Percentiles rank a stretch among this genome's conserved stretches.
These are phyloP conservation scores for Scheffersomyces cryptocercus DNA, from an alignment of 1,139 yeast species.

Conservation along the genomic window DNA sequence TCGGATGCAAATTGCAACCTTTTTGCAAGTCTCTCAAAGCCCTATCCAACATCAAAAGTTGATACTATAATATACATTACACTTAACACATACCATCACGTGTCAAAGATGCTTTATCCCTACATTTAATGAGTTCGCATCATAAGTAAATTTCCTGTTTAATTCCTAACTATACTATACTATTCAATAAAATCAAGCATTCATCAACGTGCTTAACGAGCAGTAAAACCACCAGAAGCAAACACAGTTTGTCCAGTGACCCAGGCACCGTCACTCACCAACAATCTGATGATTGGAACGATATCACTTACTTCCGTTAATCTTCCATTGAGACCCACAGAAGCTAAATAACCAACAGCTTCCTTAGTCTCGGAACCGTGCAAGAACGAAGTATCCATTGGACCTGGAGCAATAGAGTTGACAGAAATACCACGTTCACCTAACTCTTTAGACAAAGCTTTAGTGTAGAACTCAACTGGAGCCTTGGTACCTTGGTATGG, in stretches of 20 bases:
- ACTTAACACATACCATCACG: too few relatives aligned
- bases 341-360: conserved; percentile 56
- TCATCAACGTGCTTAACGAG: conserved; percentile 27
- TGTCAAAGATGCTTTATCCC: too few relatives aligned
- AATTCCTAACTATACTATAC: too few relatives aligned
- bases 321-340: conserved; percentile 47
- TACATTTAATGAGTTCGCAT: too few relatives aligned
- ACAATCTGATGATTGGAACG: conserved; percentile 61
- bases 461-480: conserved; percentile 59
- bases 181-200: too few relatives aligned
- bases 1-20: too few relatives aligned
- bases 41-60: too few relatives aligned
- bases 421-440: conserved; percentile 50
- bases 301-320: conserved; percentile 62
- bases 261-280: conserved; percentile 69
- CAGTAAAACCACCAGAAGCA: conserved; percentile 67
- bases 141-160: too few relatives aligned
- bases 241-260: conserved; percentile 69
- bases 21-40: too few relatives aligned
- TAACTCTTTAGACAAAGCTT: conserved; percentile 60
- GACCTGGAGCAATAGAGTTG: conserved; percentile 67
- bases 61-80: too few relatives aligned
- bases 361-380: conserved; percentile 59
- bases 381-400: conserved; percentile 72
- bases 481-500: conserved; percentile 63